Base-by-base conservation (phyloP, 2,329 filamentous ascomycete species). In the Lecanicillium sp. region DNA sequence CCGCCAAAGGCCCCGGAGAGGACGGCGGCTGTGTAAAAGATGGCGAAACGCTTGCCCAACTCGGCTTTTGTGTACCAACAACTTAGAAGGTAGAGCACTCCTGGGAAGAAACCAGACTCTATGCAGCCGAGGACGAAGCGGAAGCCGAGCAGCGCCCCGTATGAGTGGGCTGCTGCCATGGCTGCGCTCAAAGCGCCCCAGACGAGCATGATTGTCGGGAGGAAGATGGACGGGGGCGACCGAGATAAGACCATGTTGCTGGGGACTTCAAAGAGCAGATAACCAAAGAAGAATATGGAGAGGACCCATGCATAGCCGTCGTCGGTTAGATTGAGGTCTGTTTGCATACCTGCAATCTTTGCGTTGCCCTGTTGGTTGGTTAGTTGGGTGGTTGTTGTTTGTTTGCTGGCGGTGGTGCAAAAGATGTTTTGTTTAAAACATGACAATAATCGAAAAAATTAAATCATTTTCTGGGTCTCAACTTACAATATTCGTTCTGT, bases 1-100 rank as follows among this genome's bases (percentile, higher is more conserved):
- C 73, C 73, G 16, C 73, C 73, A 42, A 77, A 75, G 12, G 72
- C 72, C n/a, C 73, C 73, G 9, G 74, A 70, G 48, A 76, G 61
- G 37, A 65, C 70, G 4, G 70, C 67, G 4, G 70, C 65, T 2
- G 70, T 71, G 15, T 74, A 66, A 49, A 73, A 75, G 44, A 76
- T 70, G 14, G 71, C 71, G 20, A 76, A 57, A 35, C 73, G 63
- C 48, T 75, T 68, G 17, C 73, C 56, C 5, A 77, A 60, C 53
- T 78, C 72, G 34, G 70, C 59, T 39, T 70, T 60, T 53, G 70
- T 72, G 57, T 77, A 77, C 52, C 74, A 75, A 41, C 62, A 69
- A 42, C 63, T 68, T n/a, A 75, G 64, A 51, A 69, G 71, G 50
- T 75, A 75, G 14, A 70, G 67, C 45, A 75, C 65, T 12, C 71